Conservation (phyloP, 768 basidiomycete genomes). For the Auricularia auricula-judae region DNA sequence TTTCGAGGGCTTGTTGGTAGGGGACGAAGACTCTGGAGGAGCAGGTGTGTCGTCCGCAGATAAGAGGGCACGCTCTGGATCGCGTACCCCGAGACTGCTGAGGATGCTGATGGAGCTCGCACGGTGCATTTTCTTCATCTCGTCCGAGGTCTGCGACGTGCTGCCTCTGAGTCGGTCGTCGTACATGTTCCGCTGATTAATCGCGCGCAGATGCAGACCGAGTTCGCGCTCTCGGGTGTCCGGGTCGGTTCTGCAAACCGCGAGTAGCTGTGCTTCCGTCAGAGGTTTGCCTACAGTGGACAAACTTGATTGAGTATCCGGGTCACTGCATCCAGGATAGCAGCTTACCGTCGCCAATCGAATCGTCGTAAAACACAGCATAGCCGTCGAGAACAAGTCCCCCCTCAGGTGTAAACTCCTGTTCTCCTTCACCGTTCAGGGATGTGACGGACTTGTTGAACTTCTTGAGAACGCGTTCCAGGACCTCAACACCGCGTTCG, state of each 20-base stretch:
- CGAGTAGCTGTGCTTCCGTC: constrained; percentile 68
- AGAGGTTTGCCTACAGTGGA: constrained; percentile 50
- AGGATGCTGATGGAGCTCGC: constrained; percentile 93
- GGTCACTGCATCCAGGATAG: neutral
- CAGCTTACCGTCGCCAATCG: constrained; percentile 31
- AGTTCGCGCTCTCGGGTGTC: constrained; percentile 71
- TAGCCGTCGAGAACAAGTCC: constrained; percentile 80
- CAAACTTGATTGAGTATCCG: constrained; percentile 4
- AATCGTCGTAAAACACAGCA: constrained; percentile 68
- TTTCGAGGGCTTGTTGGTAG: constrained; percentile 26
- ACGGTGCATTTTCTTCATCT: constrained; percentile 59
- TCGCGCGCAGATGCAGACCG: constrained; percentile 63
- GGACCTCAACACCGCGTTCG: constrained; percentile 70
- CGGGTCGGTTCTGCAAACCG: constrained; percentile 72
- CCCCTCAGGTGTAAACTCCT: constrained; percentile 54
- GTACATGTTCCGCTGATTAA: constrained; percentile 8
- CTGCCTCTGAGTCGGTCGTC: constrained; percentile 14
- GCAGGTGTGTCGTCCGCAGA: neutral
- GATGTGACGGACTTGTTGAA: constrained; percentile 48
- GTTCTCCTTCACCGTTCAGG: constrained; percentile 21
- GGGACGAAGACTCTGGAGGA: neutral
- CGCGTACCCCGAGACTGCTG: constrained; percentile 82
- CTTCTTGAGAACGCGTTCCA: constrained; percentile 84
- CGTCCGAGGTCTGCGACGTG: constrained; percentile 2
- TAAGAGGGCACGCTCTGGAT: constrained; percentile 51